phyloP scores from a whole-genome alignment of 805 yeast species.

The Phaffomyces thermotolerans region DNA sequence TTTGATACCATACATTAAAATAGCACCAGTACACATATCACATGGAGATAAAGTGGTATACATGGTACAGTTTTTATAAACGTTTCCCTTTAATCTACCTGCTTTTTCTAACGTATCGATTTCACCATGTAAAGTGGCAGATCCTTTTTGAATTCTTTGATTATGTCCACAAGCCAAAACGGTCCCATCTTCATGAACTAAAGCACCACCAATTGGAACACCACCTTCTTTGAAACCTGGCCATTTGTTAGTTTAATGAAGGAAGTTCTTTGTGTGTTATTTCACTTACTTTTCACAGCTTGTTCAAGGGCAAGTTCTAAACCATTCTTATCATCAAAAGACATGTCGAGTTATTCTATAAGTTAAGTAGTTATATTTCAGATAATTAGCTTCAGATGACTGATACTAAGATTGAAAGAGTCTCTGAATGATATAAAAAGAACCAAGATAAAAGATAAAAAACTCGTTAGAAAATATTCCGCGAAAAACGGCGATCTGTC shows the following conservation, averaged over 20 bases:
- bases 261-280: background rate
- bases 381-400: too few species aligned
- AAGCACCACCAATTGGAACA: constrained; percentile 48
- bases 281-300: constrained; percentile 45
- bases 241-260: background rate
- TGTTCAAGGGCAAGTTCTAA: constrained; percentile 65
- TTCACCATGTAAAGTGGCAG: constrained; percentile 89
- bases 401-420: background rate
- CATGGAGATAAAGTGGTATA: constrained; percentile 93
- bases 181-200: constrained; percentile 67
- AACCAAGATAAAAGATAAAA: background rate
- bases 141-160: constrained; percentile 75
- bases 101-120: constrained; percentile 84
- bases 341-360: constrained; percentile 24
- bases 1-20: constrained; percentile 78
- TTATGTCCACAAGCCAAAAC: constrained; percentile 88
- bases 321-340: constrained; percentile 60
- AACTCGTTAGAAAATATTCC: background rate
- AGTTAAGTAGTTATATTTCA: too few species aligned
- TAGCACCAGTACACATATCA: constrained; percentile 93
- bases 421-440: too few species aligned
- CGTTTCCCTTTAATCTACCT: constrained; percentile 76
- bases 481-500: background rate
- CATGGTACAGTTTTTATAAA: constrained; percentile 75
- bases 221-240: constrained; percentile 38